These are phyloP conservation scores for Trichomonas tenax DNA, from an alignment of 208 protist species.

Conservation along the genomic window DNA sequence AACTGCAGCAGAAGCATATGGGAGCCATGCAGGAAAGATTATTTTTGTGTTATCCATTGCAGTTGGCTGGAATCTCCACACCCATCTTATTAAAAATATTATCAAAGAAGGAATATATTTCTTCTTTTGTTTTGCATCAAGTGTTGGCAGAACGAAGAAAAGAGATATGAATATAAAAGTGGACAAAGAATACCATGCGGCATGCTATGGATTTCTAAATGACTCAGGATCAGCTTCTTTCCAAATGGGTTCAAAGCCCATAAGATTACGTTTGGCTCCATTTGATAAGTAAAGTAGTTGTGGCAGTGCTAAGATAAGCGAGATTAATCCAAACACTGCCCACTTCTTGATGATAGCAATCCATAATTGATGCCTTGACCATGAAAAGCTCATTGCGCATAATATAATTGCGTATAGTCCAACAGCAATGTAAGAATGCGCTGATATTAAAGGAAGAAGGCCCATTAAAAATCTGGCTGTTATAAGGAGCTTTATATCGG, in stretches of 20 bases:
- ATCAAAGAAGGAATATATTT: background rate
- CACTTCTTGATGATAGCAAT: background rate
- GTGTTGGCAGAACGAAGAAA: background rate
- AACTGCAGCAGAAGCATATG: background rate
- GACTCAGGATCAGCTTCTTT: background rate
- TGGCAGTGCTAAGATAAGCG: background rate
- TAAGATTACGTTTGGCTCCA: background rate
- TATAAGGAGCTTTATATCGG: background rate
- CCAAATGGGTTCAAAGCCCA: background rate
- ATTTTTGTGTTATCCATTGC: conserved; percentile 4
- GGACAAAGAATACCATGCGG: background rate
- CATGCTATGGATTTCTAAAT: background rate
- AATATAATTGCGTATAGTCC: background rate
- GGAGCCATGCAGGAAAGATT: background rate
- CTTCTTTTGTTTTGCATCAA: background rate
- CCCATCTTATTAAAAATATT: background rate
- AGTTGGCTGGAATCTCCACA: background rate
- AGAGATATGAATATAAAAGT: background rate
- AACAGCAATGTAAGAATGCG: background rate
- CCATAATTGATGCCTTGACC: background rate
- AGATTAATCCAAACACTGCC: background rate
- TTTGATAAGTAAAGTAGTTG: background rate
- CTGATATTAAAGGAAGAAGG: background rate
- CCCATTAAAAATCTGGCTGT: background rate
- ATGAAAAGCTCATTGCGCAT: background rate